phyloP scores from a whole-genome alignment of 2,329 filamentous ascomycete species.

The Beauveria australis region DNA sequence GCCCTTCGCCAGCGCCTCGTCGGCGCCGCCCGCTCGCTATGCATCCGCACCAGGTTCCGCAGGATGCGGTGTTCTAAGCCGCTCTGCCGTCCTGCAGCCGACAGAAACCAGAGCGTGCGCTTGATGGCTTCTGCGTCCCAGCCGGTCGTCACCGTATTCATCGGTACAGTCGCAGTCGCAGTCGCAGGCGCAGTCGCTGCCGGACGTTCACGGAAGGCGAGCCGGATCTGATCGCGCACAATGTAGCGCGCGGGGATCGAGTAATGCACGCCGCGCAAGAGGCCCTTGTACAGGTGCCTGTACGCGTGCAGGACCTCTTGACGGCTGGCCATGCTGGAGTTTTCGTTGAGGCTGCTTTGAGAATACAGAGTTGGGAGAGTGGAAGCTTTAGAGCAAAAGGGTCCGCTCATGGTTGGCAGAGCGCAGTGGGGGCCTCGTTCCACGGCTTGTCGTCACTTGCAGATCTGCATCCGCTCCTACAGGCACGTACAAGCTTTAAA shows the following conservation, averaged over 20 bases:
- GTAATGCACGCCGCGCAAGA: conserved; percentile 64
- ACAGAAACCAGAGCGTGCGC: conserved; percentile 63
- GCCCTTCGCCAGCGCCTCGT: conserved; percentile 16
- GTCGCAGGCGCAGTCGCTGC: not conserved
- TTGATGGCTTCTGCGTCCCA: conserved; percentile 42
- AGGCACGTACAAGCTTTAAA: no score
- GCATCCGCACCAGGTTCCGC: conserved; percentile 51
- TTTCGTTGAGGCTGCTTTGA: not conserved
- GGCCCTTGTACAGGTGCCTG: conserved; percentile 57
- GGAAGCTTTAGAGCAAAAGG: not conserved
- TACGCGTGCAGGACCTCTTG: conserved; percentile 55
- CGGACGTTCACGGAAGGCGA: conserved; percentile 44
- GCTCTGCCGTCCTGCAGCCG: conserved; percentile 51
- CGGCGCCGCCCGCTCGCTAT: conserved; percentile 13
- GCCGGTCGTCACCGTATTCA: not conserved
- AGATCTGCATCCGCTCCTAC: no score
- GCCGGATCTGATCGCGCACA: conserved; percentile 50
- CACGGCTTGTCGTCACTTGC: no score
- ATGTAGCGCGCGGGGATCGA: conserved; percentile 59
- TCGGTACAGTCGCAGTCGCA: not conserved
- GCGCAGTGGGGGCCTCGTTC: not conserved
- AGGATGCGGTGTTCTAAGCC: conserved; percentile 67
- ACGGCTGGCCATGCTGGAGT: conserved; percentile 2
- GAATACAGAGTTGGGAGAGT: not conserved
- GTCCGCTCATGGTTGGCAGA: not conserved